A percentile compares a stretch with the other conserved stretches of the same genome.
phyloP scores from a whole-genome alignment of 2,329 filamentous ascomycete species.

The Penicillium italicum region DNA sequence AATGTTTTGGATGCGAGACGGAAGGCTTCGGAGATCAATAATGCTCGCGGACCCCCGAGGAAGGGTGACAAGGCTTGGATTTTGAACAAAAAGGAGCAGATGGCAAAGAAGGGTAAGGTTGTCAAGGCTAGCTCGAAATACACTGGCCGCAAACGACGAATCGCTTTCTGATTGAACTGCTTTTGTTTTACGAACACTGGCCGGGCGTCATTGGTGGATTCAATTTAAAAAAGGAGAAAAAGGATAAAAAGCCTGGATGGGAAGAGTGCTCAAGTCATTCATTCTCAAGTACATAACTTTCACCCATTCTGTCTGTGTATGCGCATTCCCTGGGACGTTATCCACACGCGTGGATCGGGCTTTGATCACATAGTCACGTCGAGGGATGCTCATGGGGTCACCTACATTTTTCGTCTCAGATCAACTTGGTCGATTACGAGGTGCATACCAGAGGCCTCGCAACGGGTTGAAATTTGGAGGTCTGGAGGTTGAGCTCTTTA shows the following conservation, averaged over 20 bases:
- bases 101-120: slow-evolving; percentile 90
- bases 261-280: neutral
- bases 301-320: neutral
- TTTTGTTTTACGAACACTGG: neutral
- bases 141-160: slow-evolving; percentile 80
- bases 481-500: neutral
- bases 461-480: neutral
- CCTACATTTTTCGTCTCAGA: neutral
- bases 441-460: neutral
- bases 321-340: neutral
- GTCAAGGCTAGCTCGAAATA: slow-evolving; percentile 92
- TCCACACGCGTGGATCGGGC: neutral
- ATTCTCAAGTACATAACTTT: neutral
- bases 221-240: neutral
- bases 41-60: slow-evolving; percentile 44
- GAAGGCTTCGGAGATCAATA: slow-evolving; percentile 43
- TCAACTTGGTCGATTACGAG: neutral
- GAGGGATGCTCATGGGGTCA: neutral
- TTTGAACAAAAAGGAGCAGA: slow-evolving; percentile 72
- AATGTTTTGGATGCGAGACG: slow-evolving; percentile 70
- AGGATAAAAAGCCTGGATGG: neutral
- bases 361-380: neutral
- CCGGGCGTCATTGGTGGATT: neutral
- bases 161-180: slow-evolving; percentile 60
- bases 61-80: slow-evolving; percentile 53